Evolutionary conservation across 169 alveolate species (phyloP).

Genomic region (Neospora caninum): DNA sequence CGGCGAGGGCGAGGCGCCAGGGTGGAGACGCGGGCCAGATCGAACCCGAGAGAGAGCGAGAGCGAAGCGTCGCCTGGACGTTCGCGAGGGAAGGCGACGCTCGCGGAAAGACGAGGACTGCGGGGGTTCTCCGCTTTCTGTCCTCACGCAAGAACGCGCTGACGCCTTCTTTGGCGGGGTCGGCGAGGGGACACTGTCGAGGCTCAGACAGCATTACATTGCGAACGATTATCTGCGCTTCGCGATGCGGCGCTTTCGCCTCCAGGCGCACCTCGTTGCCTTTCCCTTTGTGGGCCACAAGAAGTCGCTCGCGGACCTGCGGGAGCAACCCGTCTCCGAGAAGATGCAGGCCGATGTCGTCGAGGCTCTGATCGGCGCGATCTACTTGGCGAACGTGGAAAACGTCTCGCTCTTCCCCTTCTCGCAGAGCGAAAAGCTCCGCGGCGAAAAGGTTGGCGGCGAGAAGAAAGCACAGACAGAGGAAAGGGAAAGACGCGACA

Average conservation of each 20-base stretch:
- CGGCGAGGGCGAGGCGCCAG: no score
- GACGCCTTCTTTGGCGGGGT: no score
- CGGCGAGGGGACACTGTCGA: conserved; percentile 18
- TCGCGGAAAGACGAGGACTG: no score
- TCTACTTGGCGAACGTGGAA: conserved; percentile 22
- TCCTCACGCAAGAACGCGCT: no score
- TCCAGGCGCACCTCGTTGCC: not conserved
- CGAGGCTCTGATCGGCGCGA: conserved; percentile 49
- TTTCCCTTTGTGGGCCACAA: not conserved
- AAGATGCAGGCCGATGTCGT: conserved; percentile 50
- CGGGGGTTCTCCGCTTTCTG: no score
- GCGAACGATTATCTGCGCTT: not conserved
- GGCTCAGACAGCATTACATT: not conserved
- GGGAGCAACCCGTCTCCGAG: conserved; percentile 5
- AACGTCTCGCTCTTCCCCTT: not conserved
- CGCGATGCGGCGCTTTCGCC: not conserved
- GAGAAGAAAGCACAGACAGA: not conserved
- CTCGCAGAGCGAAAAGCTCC: not conserved
- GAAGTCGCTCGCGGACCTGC: not conserved
- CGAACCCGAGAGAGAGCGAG: no score
- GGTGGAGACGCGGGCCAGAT: no score
- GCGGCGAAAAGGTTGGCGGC: not conserved
- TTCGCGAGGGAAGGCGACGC: no score
- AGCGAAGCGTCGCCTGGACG: no score
- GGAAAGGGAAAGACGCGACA: not conserved